Evolutionary conservation across 768 basidiomycete genomes (phyloP), one percentile per base, ranked within the genome.

Genomic region (Pholiota conissans): DNA sequence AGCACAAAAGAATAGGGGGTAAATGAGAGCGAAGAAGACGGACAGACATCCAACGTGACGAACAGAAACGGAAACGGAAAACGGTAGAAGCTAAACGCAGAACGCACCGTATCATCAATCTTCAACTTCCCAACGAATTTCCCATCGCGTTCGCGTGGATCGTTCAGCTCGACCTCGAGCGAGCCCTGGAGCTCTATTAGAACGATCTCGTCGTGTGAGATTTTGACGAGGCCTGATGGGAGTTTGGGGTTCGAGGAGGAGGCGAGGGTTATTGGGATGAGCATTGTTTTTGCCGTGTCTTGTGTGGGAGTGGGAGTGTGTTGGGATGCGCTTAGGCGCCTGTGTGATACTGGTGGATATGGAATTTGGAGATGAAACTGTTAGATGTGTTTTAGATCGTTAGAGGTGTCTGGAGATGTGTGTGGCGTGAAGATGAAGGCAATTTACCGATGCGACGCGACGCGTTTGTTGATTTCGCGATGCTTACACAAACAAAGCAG

Each of bases 181-280:
- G 79, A 76, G 50, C 95, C 95, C 71, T 98, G 95, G 4, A 97
- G 77, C 65, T 98, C 95, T 52, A 98, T 82, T 4, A 98, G 75
- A 39, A 93, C 84, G 13, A 93, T 69, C 66, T 94, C 91, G 40
- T 88, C 86, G 61, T 90, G 79, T 14, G 91, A 92, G 40, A 95
- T 81, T 56, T 81, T 80, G 1, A 86, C 87, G 13, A 96, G 76
- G 0, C 79, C 74, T 1, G 86, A 78, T 0, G 89, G 86, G 4
- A 92, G 79, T 63, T 80, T 82, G 3, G 70, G 67, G n/a, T 69
- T 71, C 7, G 69, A 61, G 22, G 76, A 72, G 1, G 76, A 58
- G 6, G 72, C 60, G 51, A 85, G 74, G 28, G 72, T 76, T 54
- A 93, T 74, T 18, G 89, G 82, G 66, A 91, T 84, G 53, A 90